Percentiles rank a stretch among this genome's conserved stretches.
These are phyloP conservation scores for Penicillium pulvis DNA, from an alignment of 495 filamentous ascomycete species.

Conservation along the genomic window DNA sequence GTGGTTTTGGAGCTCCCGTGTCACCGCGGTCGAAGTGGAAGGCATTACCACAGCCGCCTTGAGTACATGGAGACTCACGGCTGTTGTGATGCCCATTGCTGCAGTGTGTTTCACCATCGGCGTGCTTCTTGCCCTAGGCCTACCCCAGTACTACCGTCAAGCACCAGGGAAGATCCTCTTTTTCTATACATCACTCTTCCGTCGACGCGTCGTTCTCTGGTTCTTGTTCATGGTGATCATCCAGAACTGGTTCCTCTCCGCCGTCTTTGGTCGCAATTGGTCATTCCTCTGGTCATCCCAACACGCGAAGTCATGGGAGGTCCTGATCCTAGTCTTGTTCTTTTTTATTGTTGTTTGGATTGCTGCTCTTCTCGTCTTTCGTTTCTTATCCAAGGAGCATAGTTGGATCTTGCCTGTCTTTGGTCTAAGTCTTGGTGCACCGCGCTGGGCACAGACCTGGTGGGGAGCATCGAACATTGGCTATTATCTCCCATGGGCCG, in stretches of 20 bases:
- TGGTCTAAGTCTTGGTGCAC: constrained; percentile 51
- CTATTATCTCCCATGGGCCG: constrained; percentile 52
- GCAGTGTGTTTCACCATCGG: constrained; percentile 45
- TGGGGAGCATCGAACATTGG: constrained; percentile 53
- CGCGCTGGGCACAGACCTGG: constrained; percentile 55
- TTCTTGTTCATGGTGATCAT: constrained; percentile 50
- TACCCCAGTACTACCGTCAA: constrained; percentile 58
- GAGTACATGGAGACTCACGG: constrained; percentile 53
- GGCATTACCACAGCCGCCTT: constrained; percentile 27
- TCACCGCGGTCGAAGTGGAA: constrained; percentile 36
- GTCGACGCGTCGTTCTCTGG: constrained; percentile 52
- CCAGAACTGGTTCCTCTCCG: constrained; percentile 53
- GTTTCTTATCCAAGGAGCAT: constrained; percentile 46
- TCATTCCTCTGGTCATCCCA: constrained; percentile 50
- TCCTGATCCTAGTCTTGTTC: constrained; percentile 42
- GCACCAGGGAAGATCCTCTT: constrained; percentile 66
- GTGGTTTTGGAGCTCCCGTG: constrained; percentile 53
- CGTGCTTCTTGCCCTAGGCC: constrained; percentile 43
- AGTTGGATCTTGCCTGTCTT: constrained; percentile 55
- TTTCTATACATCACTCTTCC: constrained; percentile 50
- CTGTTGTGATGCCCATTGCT: constrained; percentile 46
- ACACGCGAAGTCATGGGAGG: constrained; percentile 48
- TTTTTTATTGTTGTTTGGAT: constrained; percentile 53
- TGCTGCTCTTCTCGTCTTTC: constrained; percentile 43
- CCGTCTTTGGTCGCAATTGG: constrained; percentile 54